A percentile compares a stretch with the other conserved stretches of the same genome.
Conservation (phyloP, 2,329 filamentous ascomycete species). For the Fusarium udum region DNA sequence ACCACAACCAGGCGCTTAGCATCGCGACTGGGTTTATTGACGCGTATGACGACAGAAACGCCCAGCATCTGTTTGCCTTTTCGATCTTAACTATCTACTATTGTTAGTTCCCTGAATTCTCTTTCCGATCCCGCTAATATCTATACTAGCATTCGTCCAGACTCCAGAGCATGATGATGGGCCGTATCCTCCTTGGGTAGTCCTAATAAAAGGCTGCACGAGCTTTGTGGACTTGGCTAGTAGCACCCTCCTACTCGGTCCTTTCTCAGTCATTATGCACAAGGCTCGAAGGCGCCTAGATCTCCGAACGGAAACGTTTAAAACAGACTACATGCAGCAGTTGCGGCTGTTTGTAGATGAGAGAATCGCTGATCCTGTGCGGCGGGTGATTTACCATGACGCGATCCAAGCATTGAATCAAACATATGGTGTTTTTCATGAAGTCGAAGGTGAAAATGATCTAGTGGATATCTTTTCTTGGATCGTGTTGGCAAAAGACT, state of each 20-base stretch:
- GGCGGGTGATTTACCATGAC: neutral
- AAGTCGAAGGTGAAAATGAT: neutral
- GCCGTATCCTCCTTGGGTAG: neutral
- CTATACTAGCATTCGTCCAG: neutral
- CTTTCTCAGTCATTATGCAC: neutral
- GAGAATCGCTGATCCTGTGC: neutral
- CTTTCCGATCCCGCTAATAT: too few relatives aligned
- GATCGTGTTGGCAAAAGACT: accelerated
- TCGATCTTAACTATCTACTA: neutral
- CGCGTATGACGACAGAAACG: neutral
- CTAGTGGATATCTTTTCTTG: neutral
- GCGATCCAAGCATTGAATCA: neutral
- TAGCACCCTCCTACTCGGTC: neutral
- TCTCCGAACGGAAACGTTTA: too few relatives aligned
- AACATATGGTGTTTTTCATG: neutral
- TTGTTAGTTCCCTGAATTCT: neutral
- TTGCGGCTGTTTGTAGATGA: neutral
- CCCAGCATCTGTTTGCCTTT: neutral
- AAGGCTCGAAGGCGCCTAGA: too few relatives aligned
- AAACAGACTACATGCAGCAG: neutral
- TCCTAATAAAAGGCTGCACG: neutral
- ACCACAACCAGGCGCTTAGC: neutral
- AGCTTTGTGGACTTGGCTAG: accelerated
- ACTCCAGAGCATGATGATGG: neutral
- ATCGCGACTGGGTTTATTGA: neutral